These are phyloP conservation scores for Suhomyces ambrosiae DNA, from an alignment of 1,139 yeast species.

Conservation along the genomic window DNA sequence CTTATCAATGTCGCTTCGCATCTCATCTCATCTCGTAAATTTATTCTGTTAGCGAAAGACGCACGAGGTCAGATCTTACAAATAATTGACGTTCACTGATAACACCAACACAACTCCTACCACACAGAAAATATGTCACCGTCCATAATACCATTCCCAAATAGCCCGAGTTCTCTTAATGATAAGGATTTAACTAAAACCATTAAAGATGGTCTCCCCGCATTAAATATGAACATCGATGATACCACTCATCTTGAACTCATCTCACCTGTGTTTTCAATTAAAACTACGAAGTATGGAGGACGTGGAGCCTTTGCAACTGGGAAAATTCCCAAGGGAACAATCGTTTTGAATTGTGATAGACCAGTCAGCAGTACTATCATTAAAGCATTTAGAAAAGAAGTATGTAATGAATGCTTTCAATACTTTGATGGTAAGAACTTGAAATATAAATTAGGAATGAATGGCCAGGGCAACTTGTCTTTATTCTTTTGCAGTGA, in stretches of 20 bases:
- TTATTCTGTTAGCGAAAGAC: conserved; percentile 4
- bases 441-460: conserved; percentile 38
- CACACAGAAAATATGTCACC: conserved; percentile 3
- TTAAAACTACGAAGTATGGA: conserved; percentile 51
- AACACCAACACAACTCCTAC: background rate
- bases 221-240: background rate
- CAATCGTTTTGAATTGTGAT: conserved; percentile 42
- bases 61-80: conserved; percentile 5
- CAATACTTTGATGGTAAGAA: conserved; percentile 50
- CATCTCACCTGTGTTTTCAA: conserved; percentile 36
- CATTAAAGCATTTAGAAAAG: conserved; percentile 59
- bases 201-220: background rate
- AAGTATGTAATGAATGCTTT: conserved; percentile 63
- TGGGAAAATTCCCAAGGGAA: conserved; percentile 39
- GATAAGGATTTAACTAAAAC: background rate
- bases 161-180: background rate
- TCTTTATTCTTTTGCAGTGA: conserved; percentile 58
- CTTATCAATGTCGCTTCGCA: background rate
- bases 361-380: conserved; percentile 52
- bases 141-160: conserved; percentile 4
- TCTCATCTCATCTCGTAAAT: conserved; percentile 12
- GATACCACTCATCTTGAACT: conserved; percentile 6
- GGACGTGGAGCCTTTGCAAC: conserved; percentile 69
- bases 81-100: background rate
- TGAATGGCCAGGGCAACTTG: conserved; percentile 5